These are phyloP conservation scores for Podosphaera xanthii DNA, from an alignment of 2,329 filamentous ascomycete species.

Conservation along the genomic window DNA sequence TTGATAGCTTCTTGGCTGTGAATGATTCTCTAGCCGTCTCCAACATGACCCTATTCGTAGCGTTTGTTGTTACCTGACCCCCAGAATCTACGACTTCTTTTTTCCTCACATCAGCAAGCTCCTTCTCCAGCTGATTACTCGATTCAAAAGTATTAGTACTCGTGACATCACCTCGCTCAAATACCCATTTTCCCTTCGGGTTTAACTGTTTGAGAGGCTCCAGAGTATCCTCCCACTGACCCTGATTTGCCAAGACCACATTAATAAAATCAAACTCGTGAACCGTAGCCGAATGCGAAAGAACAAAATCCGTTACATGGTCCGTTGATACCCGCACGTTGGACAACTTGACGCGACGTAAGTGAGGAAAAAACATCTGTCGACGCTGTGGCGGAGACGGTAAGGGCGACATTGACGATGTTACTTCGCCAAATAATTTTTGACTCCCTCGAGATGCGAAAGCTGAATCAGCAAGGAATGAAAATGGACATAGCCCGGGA, in stretches of 20 bases:
- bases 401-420: slow-evolving; percentile 38
- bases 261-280: slow-evolving; percentile 64
- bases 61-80: too few species aligned
- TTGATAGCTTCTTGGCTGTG: slow-evolving; percentile 25
- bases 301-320: slow-evolving; percentile 48
- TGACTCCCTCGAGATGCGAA: slow-evolving; percentile 30
- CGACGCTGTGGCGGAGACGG: slow-evolving; percentile 28
- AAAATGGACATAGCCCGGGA: slow-evolving; percentile 52
- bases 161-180: slow-evolving; percentile 17
- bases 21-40: slow-evolving; percentile 20
- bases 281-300: slow-evolving; percentile 41
- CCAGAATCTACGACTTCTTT: not conserved
- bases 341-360: slow-evolving; percentile 46
- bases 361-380: slow-evolving; percentile 40
- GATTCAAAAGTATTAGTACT: not conserved
- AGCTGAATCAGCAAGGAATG: slow-evolving; percentile 40
- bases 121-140: not conserved
- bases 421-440: slow-evolving; percentile 42
- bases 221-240: slow-evolving; percentile 67
- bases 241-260: slow-evolving; percentile 41
- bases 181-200: slow-evolving; percentile 18
- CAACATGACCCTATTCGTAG: too few species aligned
- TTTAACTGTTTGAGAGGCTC: slow-evolving; percentile 34
- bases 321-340: slow-evolving; percentile 49
- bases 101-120: not conserved